Percentiles rank a stretch among this genome's conserved stretches.
Evolutionary conservation across 352 stramenopile genomes (phyloP).

Genomic region (Phytophthora aleatoria): DNA sequence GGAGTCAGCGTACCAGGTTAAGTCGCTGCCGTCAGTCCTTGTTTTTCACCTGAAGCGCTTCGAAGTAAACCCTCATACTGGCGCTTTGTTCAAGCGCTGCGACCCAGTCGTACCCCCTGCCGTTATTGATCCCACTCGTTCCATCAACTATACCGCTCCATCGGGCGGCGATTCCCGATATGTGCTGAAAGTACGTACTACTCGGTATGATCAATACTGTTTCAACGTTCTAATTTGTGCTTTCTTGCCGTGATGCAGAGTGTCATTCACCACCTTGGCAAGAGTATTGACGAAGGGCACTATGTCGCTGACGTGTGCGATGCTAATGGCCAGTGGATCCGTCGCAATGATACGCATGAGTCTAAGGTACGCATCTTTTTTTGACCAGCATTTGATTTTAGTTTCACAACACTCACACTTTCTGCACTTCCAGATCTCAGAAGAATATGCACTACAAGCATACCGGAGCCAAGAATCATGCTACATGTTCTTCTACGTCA

Average conservation of each 20-base stretch:
- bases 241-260: conserved; percentile 48
- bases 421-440: conserved; percentile 53
- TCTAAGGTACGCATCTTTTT: conserved; percentile 52
- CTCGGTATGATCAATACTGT: not conserved
- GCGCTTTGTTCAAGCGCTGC: conserved; percentile 79
- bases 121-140: conserved; percentile 42
- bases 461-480: conserved; percentile 84
- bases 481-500: conserved; percentile 90
- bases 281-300: conserved; percentile 82
- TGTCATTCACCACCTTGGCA: conserved; percentile 83
- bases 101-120: conserved; percentile 74
- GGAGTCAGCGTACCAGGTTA: conserved; percentile 61
- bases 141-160: conserved; percentile 37
- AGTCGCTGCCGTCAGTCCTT: conserved; percentile 70
- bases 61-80: conserved; percentile 71
- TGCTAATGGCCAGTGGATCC: conserved; percentile 56
- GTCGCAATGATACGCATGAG: conserved; percentile 86
- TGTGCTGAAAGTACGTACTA: conserved; percentile 49
- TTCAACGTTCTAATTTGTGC: conserved; percentile 11
- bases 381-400: not conserved
- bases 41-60: conserved; percentile 89
- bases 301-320: conserved; percentile 84
- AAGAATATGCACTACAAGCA: conserved; percentile 76
- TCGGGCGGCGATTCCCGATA: conserved; percentile 41
- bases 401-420: conserved; percentile 1